Base-by-base conservation (phyloP, 2,329 filamentous ascomycete genomes). In the Pseudophaeomoniella oleicola region DNA sequence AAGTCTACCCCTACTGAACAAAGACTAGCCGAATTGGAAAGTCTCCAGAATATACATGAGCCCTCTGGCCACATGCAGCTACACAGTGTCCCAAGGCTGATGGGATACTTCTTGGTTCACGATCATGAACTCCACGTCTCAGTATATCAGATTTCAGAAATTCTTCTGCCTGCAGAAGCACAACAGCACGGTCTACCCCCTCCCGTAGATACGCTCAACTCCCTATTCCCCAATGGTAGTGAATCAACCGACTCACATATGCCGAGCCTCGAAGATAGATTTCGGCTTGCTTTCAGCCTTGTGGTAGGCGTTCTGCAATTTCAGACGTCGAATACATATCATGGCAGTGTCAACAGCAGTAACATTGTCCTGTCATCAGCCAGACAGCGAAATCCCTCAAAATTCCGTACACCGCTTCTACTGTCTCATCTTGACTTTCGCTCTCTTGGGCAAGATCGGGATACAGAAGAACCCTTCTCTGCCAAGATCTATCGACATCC, bases 331-430 rank as follows among this genome's bases (percentile, higher is more conserved):
- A 66, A 69, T 30, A 55, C 72, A 13, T 62, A 69, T 4, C 75
- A 78, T 53, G 69, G 73, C 35, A 73, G 77, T 44, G 68, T 79
- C 46, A 78, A 75, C 52, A 77, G 73, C 55, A 72, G 66, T 51
- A 78, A 76, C 46, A 63, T 78, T 17, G 56, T 78, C 12, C 69
- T 78, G 19, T 71, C 75, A 19, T 27, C 22, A 9, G 22, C n/a
- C n/a, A 27, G n/a, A 27, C 22, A 27, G 9, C 22, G 9, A n/a
- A 6, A 27, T n/a, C n/a, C 6, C n/a, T 27, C 9, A 34, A 62
- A 67, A 32, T 57, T 76, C 34, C 64, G 68, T 10, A 63, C 64
- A 22, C 72, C 73, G 11, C 69, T 72, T 39, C 56, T 76, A 40
- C 69, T 69, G 33, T 72, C 72, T 1, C 22, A 27, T 9, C 22